Conservation (phyloP, 306 rosid species). For the Medicago arabica region DNA sequence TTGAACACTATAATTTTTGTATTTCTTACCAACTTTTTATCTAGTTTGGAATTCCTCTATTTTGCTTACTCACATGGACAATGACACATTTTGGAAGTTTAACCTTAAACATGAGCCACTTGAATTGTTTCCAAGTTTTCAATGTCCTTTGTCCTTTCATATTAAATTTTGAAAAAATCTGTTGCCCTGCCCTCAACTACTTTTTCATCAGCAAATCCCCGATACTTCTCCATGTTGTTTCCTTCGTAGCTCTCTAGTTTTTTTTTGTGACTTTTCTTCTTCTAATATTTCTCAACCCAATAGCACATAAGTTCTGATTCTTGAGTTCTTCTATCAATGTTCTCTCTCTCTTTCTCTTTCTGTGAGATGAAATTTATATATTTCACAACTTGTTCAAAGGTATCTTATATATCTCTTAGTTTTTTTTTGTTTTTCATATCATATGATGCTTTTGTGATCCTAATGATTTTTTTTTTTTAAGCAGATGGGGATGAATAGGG, state of each 20-base stretch:
- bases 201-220: conserved; percentile 24
- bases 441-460: neutral
- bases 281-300: neutral
- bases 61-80: neutral
- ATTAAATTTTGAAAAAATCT: neutral
- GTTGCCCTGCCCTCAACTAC: neutral
- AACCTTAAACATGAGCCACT: conserved; percentile 33
- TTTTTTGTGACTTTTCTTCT: neutral
- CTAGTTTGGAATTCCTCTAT: neutral
- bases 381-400: neutral
- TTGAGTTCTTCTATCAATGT: neutral
- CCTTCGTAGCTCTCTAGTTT: neutral
- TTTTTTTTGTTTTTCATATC: neutral
- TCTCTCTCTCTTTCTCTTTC: neutral
- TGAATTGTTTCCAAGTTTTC: conserved; percentile 15
- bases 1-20: neutral
- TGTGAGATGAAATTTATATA: neutral
- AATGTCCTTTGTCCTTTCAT: conserved; percentile 3
- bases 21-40: neutral
- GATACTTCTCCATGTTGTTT: conserved; percentile 1
- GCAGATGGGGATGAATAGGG: neutral
- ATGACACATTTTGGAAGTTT: neutral
- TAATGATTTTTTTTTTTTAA: neutral
- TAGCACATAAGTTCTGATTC: neutral
- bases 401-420: neutral